These are phyloP conservation scores for Xylaria sp. DNA, from an alignment of 2,329 filamentous ascomycete species.

Conservation along the genomic window DNA sequence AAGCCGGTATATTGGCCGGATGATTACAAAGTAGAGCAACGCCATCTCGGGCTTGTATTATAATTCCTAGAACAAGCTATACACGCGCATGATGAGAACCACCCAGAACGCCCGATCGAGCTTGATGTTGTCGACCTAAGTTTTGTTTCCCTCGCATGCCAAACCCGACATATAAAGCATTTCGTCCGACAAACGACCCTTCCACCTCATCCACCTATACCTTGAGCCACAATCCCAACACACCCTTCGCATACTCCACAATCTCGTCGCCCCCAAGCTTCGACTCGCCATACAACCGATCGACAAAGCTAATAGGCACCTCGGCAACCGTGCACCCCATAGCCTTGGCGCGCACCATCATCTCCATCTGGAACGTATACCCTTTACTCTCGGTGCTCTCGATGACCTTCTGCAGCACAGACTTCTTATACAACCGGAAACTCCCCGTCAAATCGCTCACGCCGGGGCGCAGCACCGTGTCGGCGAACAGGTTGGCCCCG, in stretches of 20 bases:
- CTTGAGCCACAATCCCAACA: slow-evolving; percentile 77
- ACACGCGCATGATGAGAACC: slow-evolving; percentile 30
- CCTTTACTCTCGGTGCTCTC: slow-evolving; percentile 91
- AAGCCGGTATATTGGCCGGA: too few relatives aligned
- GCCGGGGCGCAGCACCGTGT: slow-evolving; percentile 89
- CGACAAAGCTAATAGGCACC: slow-evolving; percentile 95
- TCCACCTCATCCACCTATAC: slow-evolving; percentile 61
- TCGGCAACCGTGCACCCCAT: slow-evolving; percentile 95
- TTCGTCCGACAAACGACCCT: background rate
- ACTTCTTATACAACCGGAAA: slow-evolving; percentile 93
- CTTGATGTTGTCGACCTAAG: slow-evolving; percentile 21
- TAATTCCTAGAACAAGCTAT: slow-evolving; percentile 30
- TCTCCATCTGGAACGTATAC: slow-evolving; percentile 99
- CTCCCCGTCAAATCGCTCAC: slow-evolving; percentile 95
- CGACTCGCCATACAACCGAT: slow-evolving; percentile 91
- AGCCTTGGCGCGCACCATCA: slow-evolving; percentile 96
- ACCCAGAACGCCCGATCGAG: slow-evolving; percentile 34
- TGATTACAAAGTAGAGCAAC: slow-evolving; percentile 8
- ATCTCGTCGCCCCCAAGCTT: slow-evolving; percentile 97
- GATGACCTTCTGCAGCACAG: slow-evolving; percentile 88
- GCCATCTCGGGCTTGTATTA: slow-evolving; percentile 28
- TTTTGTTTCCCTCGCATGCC: slow-evolving; percentile 22
- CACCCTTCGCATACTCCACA: slow-evolving; percentile 91
- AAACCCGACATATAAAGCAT: slow-evolving; percentile 12
- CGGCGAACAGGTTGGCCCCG: slow-evolving; percentile 93